Percentiles rank a stretch among this genome's conserved stretches.
Evolutionary conservation across 257 asterid genomes (phyloP).

Genomic region (Gardenia jasminoides): DNA sequence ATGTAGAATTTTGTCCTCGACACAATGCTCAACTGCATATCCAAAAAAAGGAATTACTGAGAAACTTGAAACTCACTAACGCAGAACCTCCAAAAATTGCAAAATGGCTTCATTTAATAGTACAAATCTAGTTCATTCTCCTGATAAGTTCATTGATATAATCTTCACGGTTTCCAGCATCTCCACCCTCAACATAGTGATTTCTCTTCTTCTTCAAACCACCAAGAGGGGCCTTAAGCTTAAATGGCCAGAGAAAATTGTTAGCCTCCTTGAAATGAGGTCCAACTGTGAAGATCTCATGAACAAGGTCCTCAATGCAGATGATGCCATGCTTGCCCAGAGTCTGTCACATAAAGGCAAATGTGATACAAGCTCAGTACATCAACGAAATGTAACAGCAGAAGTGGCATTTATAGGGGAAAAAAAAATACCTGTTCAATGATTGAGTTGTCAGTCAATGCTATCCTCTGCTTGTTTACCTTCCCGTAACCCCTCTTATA

Average conservation of each 20-base stretch:
- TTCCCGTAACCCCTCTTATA: constrained; percentile 79
- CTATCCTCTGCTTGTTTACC: constrained; percentile 66
- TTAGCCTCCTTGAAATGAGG: constrained; percentile 65
- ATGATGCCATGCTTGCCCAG: constrained; percentile 54
- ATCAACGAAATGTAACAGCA: not conserved
- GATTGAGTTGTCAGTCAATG: constrained; percentile 64
- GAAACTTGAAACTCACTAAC: not conserved
- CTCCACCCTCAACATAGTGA: constrained; percentile 69
- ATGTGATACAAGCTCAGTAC: not conserved
- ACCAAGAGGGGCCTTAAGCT: constrained; percentile 66
- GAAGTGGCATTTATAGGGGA: not conserved
- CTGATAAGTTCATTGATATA: constrained; percentile 57
- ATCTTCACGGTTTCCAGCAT: constrained; percentile 65
- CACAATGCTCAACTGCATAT: not conserved
- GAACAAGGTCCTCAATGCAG: constrained; percentile 55
- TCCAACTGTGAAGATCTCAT: constrained; percentile 62
- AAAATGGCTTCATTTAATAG: not conserved
- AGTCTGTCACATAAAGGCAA: constrained; percentile 15
- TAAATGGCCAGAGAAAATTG: constrained; percentile 67
- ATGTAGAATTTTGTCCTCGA: not conserved
- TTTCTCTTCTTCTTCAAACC: constrained; percentile 65
- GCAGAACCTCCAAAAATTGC: not conserved
- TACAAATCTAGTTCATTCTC: constrained; percentile 57
- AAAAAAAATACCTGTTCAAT: constrained; percentile 46
- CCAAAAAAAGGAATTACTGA: not conserved